A percentile compares a stretch with the other conserved stretches of the same genome.
Evolutionary conservation across 176 grass and related monocot species (phyloP).

Genomic region (Elaeis guineensis): DNA sequence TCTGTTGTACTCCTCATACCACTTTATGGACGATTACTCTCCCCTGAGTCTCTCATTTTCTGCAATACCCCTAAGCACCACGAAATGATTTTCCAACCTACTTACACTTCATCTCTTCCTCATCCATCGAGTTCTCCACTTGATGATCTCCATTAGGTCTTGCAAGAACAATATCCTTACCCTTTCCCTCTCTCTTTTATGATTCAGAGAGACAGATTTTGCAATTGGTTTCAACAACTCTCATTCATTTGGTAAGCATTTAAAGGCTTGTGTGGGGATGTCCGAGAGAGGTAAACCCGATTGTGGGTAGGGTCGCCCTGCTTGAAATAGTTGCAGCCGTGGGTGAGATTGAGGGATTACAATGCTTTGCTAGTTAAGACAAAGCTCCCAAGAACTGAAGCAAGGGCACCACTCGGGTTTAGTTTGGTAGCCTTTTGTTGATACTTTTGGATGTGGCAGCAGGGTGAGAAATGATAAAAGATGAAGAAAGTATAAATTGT

Average conservation of each 20-base stretch:
- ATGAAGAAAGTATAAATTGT: neutral
- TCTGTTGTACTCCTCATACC: slow-evolving; percentile 75
- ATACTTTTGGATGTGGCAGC: slow-evolving; percentile 60
- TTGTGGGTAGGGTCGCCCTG: slow-evolving; percentile 52
- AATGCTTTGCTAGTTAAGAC: slow-evolving; percentile 70
- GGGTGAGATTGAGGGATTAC: slow-evolving; percentile 46
- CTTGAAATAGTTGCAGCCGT: slow-evolving; percentile 62
- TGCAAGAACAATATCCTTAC: slow-evolving; percentile 22
- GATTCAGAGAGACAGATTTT: slow-evolving; percentile 24
- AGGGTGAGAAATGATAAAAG: no score
- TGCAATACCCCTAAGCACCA: slow-evolving; percentile 38
- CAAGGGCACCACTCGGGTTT: slow-evolving; percentile 77
- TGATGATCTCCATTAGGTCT: slow-evolving; percentile 30
- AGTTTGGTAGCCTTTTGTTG: slow-evolving; percentile 70
- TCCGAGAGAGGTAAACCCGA: slow-evolving; percentile 46
- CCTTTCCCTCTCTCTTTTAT: slow-evolving; percentile 15
- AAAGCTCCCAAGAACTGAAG: slow-evolving; percentile 85
- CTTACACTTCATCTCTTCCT: slow-evolving; percentile 13
- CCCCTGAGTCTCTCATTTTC: slow-evolving; percentile 78
- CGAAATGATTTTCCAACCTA: slow-evolving; percentile 62
- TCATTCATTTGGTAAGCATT: slow-evolving; percentile 33
- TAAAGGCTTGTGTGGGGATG: slow-evolving; percentile 69
- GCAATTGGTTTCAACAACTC: slow-evolving; percentile 41
- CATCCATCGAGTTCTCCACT: slow-evolving; percentile 27
- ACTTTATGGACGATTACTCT: slow-evolving; percentile 52